These are phyloP conservation scores for Amanita muscaria DNA, from an alignment of 768 basidiomycete species.

Conservation along the genomic window DNA sequence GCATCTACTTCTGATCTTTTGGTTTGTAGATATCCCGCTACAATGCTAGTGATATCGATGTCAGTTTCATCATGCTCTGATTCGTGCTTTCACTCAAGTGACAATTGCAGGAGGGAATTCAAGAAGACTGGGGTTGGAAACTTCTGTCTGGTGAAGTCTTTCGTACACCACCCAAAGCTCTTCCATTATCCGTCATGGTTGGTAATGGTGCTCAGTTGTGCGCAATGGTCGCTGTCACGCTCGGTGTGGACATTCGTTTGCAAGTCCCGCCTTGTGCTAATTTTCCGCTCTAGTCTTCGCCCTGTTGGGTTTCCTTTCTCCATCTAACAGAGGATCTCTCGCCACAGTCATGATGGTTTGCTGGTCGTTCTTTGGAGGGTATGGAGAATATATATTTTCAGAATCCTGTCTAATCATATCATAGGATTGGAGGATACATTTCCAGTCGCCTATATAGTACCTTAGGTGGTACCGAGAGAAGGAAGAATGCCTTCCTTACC, in stretches of 20 bases:
- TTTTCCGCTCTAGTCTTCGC: conserved; percentile 60
- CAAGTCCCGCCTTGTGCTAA: neutral
- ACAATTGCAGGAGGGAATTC: conserved; percentile 71
- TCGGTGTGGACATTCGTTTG: conserved; percentile 39
- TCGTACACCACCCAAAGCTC: conserved; percentile 67
- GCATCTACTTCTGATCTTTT: conserved; percentile 12
- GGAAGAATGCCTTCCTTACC: conserved; percentile 80
- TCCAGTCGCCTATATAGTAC: conserved; percentile 78
- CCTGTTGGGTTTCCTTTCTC: conserved; percentile 86
- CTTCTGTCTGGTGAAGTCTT: conserved; percentile 96
- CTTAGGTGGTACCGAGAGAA: conserved; percentile 67
- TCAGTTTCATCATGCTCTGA: conserved; percentile 23
- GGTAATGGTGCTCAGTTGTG: conserved; percentile 85
- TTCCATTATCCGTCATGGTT: conserved; percentile 76
- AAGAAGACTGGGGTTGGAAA: conserved; percentile 99
- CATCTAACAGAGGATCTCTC: conserved; percentile 90
- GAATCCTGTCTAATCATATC: conserved; percentile 4
- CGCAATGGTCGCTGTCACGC: conserved; percentile 81
- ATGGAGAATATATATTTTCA: conserved; percentile 1
- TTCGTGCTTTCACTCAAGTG: neutral
- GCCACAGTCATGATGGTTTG: conserved; percentile 92
- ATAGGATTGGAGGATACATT: conserved; percentile 80
- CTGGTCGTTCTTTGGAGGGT: conserved; percentile 92
- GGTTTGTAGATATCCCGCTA: conserved; percentile 75
- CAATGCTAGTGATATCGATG: conserved; percentile 87